Conservation (phyloP, 176 grass and related monocot species). For the Areca catechu region DNA sequence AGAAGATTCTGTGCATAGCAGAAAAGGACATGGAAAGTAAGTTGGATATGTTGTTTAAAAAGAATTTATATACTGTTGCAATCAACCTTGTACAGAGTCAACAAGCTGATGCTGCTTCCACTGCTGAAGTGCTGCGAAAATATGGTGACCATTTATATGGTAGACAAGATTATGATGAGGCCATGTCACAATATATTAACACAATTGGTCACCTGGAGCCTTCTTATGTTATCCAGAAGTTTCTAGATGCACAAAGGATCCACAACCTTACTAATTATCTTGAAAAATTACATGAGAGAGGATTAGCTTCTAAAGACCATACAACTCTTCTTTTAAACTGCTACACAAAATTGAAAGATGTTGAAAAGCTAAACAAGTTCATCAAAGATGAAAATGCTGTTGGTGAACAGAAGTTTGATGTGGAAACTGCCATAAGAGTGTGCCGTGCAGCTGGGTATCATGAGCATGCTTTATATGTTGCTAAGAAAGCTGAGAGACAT, state of each 20-base stretch:
- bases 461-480: conserved; percentile 96
- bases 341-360: conserved; percentile 37
- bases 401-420: conserved; percentile 95
- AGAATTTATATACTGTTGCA: conserved; percentile 90
- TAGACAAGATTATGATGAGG: conserved; percentile 93
- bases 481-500: conserved; percentile 94
- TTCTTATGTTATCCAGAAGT: conserved; percentile 98
- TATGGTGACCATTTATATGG: conserved; percentile 95
- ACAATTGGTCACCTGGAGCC: conserved; percentile 97
- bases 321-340: conserved; percentile 24
- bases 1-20: conserved; percentile 82
- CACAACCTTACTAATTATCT: conserved; percentile 96
- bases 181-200: conserved; percentile 91
- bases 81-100: conserved; percentile 94
- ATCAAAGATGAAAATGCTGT: conserved; percentile 83
- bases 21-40: conserved; percentile 99
- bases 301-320: conserved; percentile 33
- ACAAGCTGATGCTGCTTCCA: conserved; percentile 88
- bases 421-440: conserved; percentile 96
- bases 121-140: conserved; percentile 85
- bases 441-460: conserved; percentile 93
- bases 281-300: conserved; percentile 88
- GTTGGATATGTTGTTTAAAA: conserved; percentile 96
- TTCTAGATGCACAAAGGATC: conserved; percentile 90
- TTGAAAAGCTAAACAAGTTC: conserved; percentile 66